Base-by-base conservation (phyloP, 2,329 filamentous ascomycete genomes). In the Aspergillus awamori region DNA sequence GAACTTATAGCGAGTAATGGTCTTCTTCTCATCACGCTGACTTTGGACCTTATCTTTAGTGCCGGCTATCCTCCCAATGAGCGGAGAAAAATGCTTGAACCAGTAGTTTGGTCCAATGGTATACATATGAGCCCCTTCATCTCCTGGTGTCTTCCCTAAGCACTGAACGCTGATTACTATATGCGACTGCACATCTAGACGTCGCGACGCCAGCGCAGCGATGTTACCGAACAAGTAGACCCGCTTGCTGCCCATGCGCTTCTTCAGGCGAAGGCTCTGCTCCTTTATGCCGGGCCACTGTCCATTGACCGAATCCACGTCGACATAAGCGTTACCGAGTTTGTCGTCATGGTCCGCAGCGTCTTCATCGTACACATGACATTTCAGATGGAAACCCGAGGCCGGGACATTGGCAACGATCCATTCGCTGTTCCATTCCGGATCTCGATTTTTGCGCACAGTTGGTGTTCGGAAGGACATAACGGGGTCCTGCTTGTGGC, bases 341-440 rank as follows among this genome's bases (percentile, higher is more conserved):
- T 92, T 85, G 77, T 98, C 94, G 72, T 98, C 90, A 66, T 90
- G 87, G 73, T 97, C 91, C 1, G 89, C 86, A 36, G 88, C 87
- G 76, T 98, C 94, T 75, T 98, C 94, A 71, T 98, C 94, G 77
- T 93, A 96, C 17, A 98, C 78, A 57, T 91, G 86, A 63, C 91
- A 92, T 74, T 97, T 97, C 67, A 98, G 83, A 59, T 83, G 85
- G 78, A 97, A 96, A 4, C 93, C 93, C 0, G 85, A 86, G 0
- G 88, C 81, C 0, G 94, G 93, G 2, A 97, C 84, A 67, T 97
- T 96, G 63, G 91, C 92, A 24, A 98, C 89, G 22, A 92, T 83
- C 94, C 94, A 98, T 62, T 92, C 85, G 39, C 89, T 86, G 52
- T 96, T 84, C 94, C 94, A 98, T 52, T 81, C 82, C 0, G 94